Evolutionary conservation across 441 rosid genomes (phyloP).

Genomic region (Raphanus hybrid): DNA sequence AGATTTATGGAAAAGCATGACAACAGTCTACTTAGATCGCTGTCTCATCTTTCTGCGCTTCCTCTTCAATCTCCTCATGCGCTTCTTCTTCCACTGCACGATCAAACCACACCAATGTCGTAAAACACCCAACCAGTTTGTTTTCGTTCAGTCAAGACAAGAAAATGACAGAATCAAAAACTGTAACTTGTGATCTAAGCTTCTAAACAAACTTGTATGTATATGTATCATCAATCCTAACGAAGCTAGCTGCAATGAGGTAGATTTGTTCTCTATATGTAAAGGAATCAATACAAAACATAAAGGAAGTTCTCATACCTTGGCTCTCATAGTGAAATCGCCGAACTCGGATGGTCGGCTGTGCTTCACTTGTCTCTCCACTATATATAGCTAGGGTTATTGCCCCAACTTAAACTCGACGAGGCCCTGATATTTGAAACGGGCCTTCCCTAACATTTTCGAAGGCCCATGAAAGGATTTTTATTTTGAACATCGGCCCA

Average conservation of each 20-base stretch:
- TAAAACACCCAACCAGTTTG: background rate
- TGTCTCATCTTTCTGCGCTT: constrained; percentile 98
- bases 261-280: background rate
- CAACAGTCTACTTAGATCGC: constrained; percentile 72
- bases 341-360: background rate
- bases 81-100: constrained; percentile 89
- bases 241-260: background rate
- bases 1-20: background rate
- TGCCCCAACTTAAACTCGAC: background rate
- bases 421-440: background rate
- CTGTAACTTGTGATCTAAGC: background rate
- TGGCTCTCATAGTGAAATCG: constrained; percentile 30
- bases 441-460: background rate
- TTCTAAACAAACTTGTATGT: background rate
- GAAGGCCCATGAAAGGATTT: background rate
- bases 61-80: constrained; percentile 95
- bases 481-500: background rate
- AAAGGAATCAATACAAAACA: background rate
- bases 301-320: constrained; percentile 11
- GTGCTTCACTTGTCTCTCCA: background rate
- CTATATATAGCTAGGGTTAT: constrained; percentile 36
- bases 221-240: background rate
- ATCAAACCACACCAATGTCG: background rate
- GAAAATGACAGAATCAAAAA: background rate
- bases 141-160: background rate